phyloP scores from a whole-genome alignment of 768 basidiomycete genomes.

The Boletellus emodensis region DNA sequence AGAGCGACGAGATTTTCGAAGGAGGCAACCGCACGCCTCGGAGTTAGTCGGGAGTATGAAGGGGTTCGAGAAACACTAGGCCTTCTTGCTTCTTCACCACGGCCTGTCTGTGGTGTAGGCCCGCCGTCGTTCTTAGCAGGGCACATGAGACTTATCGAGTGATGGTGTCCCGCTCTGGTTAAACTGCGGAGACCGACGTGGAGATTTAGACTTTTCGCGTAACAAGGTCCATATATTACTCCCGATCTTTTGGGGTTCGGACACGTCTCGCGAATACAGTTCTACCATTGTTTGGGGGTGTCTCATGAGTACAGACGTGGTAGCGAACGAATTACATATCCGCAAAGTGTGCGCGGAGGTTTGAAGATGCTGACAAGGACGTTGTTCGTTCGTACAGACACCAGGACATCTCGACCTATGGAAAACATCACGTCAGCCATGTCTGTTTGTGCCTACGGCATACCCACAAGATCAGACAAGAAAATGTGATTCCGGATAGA shows the following conservation, averaged over 20 bases:
- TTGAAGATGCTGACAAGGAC: not conserved
- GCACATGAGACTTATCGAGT: conserved; percentile 2
- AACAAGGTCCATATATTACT: not conserved
- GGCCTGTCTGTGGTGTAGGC: not conserved
- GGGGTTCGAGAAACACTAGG: conserved; percentile 16
- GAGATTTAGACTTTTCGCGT: not conserved
- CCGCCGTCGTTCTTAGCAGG: conserved; percentile 2
- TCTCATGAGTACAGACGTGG: not conserved
- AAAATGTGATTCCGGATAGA: conserved; percentile 29
- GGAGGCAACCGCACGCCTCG: conserved; percentile 59
- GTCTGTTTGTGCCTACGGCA: not conserved
- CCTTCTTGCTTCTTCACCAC: not conserved
- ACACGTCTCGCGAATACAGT: too few relatives aligned
- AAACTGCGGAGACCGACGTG: not conserved
- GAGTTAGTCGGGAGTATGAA: conserved; percentile 48
- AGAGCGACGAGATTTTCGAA: conserved; percentile 83
- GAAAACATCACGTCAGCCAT: conserved; percentile 9
- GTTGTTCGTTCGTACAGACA: conserved; percentile 11
- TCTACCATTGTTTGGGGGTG: too few relatives aligned
- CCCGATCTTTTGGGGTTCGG: not conserved
- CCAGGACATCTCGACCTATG: conserved; percentile 4
- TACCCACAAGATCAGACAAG: conserved; percentile 52
- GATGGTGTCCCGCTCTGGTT: not conserved
- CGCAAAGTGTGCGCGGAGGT: not conserved
- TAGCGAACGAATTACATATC: conserved; percentile 2